Evolutionary conservation across 805 yeast genomes (phyloP).

Genomic region (Ogataea paraovalis): DNA sequence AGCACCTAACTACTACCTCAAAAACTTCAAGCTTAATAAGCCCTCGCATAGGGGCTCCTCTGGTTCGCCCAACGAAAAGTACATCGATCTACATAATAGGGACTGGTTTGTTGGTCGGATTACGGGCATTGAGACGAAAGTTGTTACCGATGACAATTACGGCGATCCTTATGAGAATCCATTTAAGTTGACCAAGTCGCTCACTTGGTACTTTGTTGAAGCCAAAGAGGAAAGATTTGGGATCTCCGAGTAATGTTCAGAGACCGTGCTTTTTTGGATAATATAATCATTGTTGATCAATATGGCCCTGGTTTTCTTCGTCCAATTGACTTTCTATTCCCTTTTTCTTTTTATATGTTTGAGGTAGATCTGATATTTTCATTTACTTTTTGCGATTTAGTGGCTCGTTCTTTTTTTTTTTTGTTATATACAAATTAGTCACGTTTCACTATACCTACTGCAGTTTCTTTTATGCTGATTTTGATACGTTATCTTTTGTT

Average conservation of each 20-base stretch:
- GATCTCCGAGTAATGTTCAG: background rate
- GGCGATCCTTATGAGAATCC: constrained; percentile 50
- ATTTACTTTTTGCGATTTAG: too few relatives aligned
- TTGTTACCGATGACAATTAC: constrained; percentile 43
- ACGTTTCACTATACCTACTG: too few relatives aligned
- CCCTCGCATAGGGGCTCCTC: background rate
- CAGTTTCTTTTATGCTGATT: too few relatives aligned
- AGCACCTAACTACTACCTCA: constrained; percentile 77
- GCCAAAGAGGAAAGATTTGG: constrained; percentile 41
- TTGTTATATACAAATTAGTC: too few relatives aligned
- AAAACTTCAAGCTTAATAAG: constrained; percentile 29
- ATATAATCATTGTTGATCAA: background rate
- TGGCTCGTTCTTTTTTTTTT: too few relatives aligned
- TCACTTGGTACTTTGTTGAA: constrained; percentile 59
- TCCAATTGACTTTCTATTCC: too few relatives aligned
- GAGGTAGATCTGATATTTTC: too few relatives aligned
- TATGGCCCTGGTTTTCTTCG: too few relatives aligned
- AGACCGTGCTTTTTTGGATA: background rate
- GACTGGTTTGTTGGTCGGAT: constrained; percentile 87
- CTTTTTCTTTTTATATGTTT: too few relatives aligned
- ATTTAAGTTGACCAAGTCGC: constrained; percentile 57
- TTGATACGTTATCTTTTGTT: background rate
- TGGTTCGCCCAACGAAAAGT: constrained; percentile 7
- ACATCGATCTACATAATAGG: constrained; percentile 35
- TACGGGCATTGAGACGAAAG: constrained; percentile 47